Conservation (phyloP, 179 eudicot genomes). For the Drosera spatulata region DNA sequence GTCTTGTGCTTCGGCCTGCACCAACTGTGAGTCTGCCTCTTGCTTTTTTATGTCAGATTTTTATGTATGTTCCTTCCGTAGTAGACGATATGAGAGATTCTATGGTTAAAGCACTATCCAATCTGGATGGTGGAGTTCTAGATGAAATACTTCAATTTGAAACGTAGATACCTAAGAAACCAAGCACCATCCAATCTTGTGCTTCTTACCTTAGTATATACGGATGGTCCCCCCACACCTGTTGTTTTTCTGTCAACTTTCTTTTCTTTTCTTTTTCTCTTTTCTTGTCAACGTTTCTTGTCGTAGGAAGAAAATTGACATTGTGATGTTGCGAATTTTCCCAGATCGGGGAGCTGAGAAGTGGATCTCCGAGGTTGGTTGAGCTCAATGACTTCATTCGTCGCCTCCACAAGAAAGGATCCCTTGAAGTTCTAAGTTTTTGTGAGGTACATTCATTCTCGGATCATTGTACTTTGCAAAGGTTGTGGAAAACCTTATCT, state of each 20-base stretch:
- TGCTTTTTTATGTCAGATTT: not conserved
- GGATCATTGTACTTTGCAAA: not conserved
- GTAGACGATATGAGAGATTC: too few relatives aligned
- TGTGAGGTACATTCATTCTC: slow-evolving; percentile 58
- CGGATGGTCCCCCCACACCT: too few relatives aligned
- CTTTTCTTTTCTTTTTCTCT: not conserved
- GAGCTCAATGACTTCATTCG: slow-evolving; percentile 92
- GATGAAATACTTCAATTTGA: too few relatives aligned
- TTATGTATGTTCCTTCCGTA: not conserved
- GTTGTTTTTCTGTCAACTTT: too few relatives aligned
- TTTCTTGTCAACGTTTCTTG: not conserved
- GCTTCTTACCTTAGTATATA: too few relatives aligned
- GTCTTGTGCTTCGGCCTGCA: slow-evolving; percentile 98
- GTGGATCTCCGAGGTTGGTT: slow-evolving; percentile 89
- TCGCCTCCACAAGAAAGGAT: slow-evolving; percentile 66
- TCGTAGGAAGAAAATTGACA: not conserved
- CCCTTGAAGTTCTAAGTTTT: slow-evolving; percentile 92
- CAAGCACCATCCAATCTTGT: too few relatives aligned
- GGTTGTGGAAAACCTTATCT: not conserved
- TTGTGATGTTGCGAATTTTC: slow-evolving; percentile 4
- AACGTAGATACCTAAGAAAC: too few relatives aligned
- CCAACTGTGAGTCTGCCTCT: slow-evolving; percentile 54
- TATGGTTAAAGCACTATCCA: too few relatives aligned
- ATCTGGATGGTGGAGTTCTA: too few relatives aligned
- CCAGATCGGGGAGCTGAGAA: slow-evolving; percentile 94